Evolutionary conservation across 2,329 filamentous ascomycete genomes (phyloP).

Genomic region (Trichophyton schoenleinii): DNA sequence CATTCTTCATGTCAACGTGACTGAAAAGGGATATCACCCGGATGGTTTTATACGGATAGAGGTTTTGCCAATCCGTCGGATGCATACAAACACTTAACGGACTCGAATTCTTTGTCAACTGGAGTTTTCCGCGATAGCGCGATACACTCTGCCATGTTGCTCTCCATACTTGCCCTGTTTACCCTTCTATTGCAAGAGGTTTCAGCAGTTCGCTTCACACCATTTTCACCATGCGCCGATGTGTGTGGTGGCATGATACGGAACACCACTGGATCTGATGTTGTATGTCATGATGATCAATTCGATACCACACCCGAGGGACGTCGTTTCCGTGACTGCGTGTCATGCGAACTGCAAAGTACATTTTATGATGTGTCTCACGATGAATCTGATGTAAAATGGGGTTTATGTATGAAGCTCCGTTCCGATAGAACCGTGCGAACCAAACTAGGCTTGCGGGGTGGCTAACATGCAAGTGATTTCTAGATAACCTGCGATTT

Average conservation of each 20-base stretch:
- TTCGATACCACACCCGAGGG: constrained; percentile 25
- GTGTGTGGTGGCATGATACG: constrained; percentile 20
- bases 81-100: neutral
- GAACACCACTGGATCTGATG: constrained; percentile 31
- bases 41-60: neutral
- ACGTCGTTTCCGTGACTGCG: constrained; percentile 28
- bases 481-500: constrained; percentile 35
- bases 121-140: neutral
- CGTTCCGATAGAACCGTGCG: neutral
- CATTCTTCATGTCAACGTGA: neutral
- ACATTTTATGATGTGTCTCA: constrained; percentile 22
- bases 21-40: neutral
- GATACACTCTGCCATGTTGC: neutral
- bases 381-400: constrained; percentile 33
- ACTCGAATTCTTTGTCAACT: neutral
- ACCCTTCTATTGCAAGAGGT: constrained; percentile 7
- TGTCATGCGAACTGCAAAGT: constrained; percentile 32
- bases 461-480: constrained; percentile 9
- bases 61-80: neutral
- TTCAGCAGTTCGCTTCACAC: constrained; percentile 21
- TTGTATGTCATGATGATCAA: constrained; percentile 30
- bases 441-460: neutral
- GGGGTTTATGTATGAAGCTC: constrained; percentile 31
- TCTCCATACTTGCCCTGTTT: neutral
- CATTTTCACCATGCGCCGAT: constrained; percentile 27